A percentile compares a stretch with the other conserved stretches of the same genome.
These are phyloP conservation scores for Arthroderma sp. DNA, from an alignment of 2,329 filamentous ascomycete genomes.

Conservation along the genomic window DNA sequence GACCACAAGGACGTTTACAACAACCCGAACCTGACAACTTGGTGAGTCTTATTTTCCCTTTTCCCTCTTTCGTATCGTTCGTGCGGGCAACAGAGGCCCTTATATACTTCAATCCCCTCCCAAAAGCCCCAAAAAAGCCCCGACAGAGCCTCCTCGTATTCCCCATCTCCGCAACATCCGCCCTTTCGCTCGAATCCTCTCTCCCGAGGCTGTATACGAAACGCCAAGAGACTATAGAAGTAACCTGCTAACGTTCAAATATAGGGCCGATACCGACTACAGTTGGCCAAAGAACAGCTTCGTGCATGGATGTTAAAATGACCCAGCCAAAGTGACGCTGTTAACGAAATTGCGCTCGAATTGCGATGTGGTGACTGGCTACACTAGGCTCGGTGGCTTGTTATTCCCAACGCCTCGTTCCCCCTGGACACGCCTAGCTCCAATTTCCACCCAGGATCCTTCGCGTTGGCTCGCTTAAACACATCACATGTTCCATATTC, in stretches of 20 bases:
- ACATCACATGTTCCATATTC: background rate
- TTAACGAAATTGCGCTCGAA: background rate
- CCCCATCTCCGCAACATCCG: background rate
- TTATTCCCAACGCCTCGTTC: background rate
- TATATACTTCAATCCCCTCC: background rate
- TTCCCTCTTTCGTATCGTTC: background rate
- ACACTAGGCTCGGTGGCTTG: too few relatives aligned
- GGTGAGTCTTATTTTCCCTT: slow-evolving; percentile 33
- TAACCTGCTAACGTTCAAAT: background rate
- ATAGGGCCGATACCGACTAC: slow-evolving; percentile 41
- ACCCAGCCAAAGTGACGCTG: background rate
- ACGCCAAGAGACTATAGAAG: background rate
- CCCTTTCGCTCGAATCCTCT: background rate
- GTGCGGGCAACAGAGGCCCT: background rate
- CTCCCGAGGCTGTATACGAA: background rate
- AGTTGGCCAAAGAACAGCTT: slow-evolving; percentile 51
- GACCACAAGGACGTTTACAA: slow-evolving; percentile 49
- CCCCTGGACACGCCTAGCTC: too few relatives aligned
- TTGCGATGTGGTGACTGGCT: background rate
- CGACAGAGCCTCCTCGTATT: slow-evolving; percentile 1
- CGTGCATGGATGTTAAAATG: slow-evolving; percentile 45
- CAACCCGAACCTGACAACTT: slow-evolving; percentile 53
- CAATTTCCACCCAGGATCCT: background rate
- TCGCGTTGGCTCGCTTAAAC: background rate
- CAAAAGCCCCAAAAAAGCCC: too few relatives aligned